Conservation (phyloP, 2,329 filamentous ascomycete genomes). For the Cyphellophora attinorum region DNA sequence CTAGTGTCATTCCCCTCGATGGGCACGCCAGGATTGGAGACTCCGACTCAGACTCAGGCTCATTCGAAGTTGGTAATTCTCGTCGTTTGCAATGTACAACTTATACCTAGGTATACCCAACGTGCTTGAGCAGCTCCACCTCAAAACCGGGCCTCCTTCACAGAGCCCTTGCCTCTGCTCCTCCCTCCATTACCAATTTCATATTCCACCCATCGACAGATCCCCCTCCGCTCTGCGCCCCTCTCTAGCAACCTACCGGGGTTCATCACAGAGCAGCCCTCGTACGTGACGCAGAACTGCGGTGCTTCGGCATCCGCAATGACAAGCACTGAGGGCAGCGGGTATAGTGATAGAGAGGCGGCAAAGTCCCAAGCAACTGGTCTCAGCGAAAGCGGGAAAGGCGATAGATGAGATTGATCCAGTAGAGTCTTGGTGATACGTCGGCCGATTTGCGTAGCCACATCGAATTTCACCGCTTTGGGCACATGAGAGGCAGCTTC, state of each 20-base stretch:
- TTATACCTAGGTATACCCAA: no score
- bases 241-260: slow-evolving; percentile 60
- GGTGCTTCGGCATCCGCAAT: slow-evolving; percentile 73
- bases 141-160: slow-evolving; percentile 55
- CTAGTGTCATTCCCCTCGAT: no score
- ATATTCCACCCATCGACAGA: slow-evolving; percentile 82
- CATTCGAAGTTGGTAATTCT: no score
- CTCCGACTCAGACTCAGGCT: no score
- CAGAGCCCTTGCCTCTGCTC: slow-evolving; percentile 47
- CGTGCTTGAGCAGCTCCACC: background rate
- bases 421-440: slow-evolving; percentile 84
- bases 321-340: slow-evolving; percentile 73
- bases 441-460: slow-evolving; percentile 44
- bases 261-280: slow-evolving; percentile 93
- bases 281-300: slow-evolving; percentile 81
- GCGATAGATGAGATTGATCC: slow-evolving; percentile 80
- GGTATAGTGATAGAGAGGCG: slow-evolving; percentile 69
- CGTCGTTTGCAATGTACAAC: no score
- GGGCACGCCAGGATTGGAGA: no score
- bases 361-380: slow-evolving; percentile 89
- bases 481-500: slow-evolving; percentile 18
- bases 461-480: slow-evolving; percentile 16
- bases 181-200: slow-evolving; percentile 53
- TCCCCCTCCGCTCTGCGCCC: slow-evolving; percentile 42
- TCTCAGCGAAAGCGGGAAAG: slow-evolving; percentile 69